Conservation (phyloP, 768 basidiomycete genomes). For the Lentinula sp. region DNA sequence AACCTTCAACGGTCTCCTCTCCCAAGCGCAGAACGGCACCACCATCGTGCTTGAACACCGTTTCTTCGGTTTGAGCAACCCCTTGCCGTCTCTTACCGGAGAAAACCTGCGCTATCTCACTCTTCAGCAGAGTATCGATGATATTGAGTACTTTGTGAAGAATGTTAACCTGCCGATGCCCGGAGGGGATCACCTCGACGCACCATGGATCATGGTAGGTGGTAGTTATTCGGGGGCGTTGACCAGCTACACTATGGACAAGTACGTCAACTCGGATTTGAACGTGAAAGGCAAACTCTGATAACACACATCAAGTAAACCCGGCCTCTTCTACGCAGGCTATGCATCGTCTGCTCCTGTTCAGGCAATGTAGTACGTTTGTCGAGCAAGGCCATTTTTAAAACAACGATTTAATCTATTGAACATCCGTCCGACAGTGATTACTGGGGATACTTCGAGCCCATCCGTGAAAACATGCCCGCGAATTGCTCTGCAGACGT, state of each 20-base stretch:
- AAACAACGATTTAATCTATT: neutral
- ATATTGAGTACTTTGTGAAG: slow-evolving; percentile 63
- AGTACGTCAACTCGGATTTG: slow-evolving; percentile 28
- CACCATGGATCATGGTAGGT: slow-evolving; percentile 34
- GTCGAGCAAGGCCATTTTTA: neutral
- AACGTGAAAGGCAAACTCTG: neutral
- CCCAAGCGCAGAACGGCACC: slow-evolving; percentile 59
- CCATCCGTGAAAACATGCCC: slow-evolving; percentile 63
- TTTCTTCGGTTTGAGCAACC: slow-evolving; percentile 74
- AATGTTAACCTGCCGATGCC: slow-evolving; percentile 65
- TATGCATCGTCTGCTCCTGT: slow-evolving; percentile 66
- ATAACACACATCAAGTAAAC: slow-evolving; percentile 34
- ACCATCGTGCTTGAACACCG: slow-evolving; percentile 65
- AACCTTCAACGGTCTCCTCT: slow-evolving; percentile 59
- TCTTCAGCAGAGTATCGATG: slow-evolving; percentile 70
- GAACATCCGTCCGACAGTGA: slow-evolving; percentile 25
- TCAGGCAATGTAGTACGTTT: slow-evolving; percentile 40
- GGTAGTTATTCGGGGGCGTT: slow-evolving; percentile 24
- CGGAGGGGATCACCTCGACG: slow-evolving; percentile 49
- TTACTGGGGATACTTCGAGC: slow-evolving; percentile 72
- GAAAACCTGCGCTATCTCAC: slow-evolving; percentile 55
- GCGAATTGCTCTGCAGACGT: slow-evolving; percentile 71
- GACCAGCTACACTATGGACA: slow-evolving; percentile 64
- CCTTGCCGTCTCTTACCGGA: slow-evolving; percentile 51
- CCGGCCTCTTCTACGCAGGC: slow-evolving; percentile 57